Evolutionary conservation across 352 stramenopile genomes (phyloP), one percentile per base, ranked within the genome.

Genomic region (Saprolegnia diclina): DNA sequence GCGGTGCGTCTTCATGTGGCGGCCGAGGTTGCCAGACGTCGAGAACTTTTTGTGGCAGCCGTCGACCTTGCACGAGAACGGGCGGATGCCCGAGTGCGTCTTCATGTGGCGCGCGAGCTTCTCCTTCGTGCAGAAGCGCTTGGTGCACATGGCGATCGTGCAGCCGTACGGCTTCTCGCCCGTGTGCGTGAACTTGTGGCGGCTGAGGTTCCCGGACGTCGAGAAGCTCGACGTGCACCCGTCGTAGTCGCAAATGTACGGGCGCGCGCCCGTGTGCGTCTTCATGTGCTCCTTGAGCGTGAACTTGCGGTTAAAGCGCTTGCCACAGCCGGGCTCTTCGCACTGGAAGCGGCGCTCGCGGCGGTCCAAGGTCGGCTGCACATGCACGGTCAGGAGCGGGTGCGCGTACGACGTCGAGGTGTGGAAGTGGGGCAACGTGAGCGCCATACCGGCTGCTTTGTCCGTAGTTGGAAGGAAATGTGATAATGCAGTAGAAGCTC

Each of bases 71-170:
- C 82, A 89, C 45, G 77, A 83, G 72, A 89, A 77, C 38, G 77
- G 74, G 16, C 77, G 80, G 32, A 74, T 75, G 24, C 77, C 78
- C 56, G 81, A 94, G 70, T 95, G 87, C 71, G 91, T 90, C 64
- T 85, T 85, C 83, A 93, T 91, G 74, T 95, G 87, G 19, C 87
- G 78, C 76, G 92, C 92, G 54, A 95, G 78, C 74, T 95, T 95
- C n/a, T 85, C 92, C 74, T 84, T 92, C 26, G 85, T 95, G 73
- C 92, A 92, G 68, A 95, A 95, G 44, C 81, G 78, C 72, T 95
- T 95, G 71, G 79, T 82, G 73, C 87, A 95, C 9, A 71, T 87
- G 9, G 81, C 71, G 44, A 90, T 90, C 54, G 85, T 81, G 53
- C 87, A 95, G 40, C 82, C 81, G 72, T 92, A 95, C 24, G 87